Conservation (phyloP, 306 rosid species). For the Trifolium repens region DNA sequence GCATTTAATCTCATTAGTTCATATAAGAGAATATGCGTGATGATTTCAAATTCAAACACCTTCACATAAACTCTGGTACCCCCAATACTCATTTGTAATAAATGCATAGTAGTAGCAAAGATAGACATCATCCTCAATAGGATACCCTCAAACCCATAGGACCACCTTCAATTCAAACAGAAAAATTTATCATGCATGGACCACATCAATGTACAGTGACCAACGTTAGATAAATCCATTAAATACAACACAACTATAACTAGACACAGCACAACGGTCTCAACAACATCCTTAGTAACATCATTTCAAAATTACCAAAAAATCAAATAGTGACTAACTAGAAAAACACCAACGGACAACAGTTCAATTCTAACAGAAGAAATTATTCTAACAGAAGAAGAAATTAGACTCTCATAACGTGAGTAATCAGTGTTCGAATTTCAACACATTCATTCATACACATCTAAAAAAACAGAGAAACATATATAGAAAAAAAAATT, state of each 20-base stretch:
- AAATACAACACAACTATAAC: not conserved
- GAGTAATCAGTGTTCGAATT: no score
- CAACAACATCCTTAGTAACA: not conserved
- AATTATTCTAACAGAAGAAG: no score
- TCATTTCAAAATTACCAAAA: not conserved
- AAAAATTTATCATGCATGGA: conserved; percentile 34
- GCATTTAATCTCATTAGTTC: not conserved
- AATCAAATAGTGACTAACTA: not conserved
- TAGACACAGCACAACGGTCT: conserved; percentile 23
- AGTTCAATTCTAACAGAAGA: no score
- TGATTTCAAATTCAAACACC: conserved; percentile 1
- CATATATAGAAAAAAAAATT: no score
- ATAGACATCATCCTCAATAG: conserved; percentile 12
- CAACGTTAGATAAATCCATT: conserved; percentile 37
- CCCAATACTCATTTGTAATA: not conserved
- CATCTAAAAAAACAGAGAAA: no score
- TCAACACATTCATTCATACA: no score
- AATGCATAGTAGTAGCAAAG: not conserved
- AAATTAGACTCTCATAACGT: no score
- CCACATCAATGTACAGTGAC: conserved; percentile 32
- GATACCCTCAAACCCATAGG: not conserved
- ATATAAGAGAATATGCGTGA: not conserved
- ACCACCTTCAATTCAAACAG: conserved; percentile 26
- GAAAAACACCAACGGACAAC: no score
- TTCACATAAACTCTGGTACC: not conserved